phyloP scores from a whole-genome alignment of 768 basidiomycete genomes.

The Trametes meyenii region DNA sequence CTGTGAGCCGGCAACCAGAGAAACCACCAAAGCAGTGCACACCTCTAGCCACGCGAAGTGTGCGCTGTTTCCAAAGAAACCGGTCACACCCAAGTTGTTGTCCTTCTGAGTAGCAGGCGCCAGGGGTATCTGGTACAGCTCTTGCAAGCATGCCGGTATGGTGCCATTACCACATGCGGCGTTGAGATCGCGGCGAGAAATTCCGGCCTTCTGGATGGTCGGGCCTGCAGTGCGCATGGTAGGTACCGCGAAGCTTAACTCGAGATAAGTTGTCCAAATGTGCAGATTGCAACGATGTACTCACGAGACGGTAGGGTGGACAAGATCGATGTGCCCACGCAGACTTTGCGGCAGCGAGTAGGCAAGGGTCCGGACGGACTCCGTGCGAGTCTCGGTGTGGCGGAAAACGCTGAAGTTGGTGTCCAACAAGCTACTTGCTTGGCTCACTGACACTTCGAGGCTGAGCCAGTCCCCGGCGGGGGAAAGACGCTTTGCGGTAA shows the following conservation, averaged over 20 bases:
- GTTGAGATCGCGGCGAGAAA: not conserved
- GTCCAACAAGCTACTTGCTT: constrained; percentile 39
- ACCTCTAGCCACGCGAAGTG: constrained; percentile 27
- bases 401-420: constrained; percentile 39
- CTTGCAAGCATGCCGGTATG: constrained; percentile 34
- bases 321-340: constrained; percentile 34
- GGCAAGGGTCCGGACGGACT: constrained; percentile 38
- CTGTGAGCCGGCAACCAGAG: constrained; percentile 27
- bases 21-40: constrained; percentile 26
- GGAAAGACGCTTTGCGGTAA: constrained; percentile 28
- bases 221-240: not conserved
- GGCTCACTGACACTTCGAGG: constrained; percentile 33
- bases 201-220: not conserved
- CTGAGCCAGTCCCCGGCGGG: constrained; percentile 41
- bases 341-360: constrained; percentile 41
- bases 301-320: constrained; percentile 37
- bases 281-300: not conserved
- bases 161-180: constrained; percentile 26
- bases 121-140: constrained; percentile 37
- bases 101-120: constrained; percentile 29
- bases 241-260: not conserved
- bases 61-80: constrained; percentile 32
- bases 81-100: constrained; percentile 33
- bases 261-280: not conserved
- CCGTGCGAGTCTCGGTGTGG: constrained; percentile 32